phyloP scores from a whole-genome alignment of 257 asterid genomes.

The Mentha longifolia region DNA sequence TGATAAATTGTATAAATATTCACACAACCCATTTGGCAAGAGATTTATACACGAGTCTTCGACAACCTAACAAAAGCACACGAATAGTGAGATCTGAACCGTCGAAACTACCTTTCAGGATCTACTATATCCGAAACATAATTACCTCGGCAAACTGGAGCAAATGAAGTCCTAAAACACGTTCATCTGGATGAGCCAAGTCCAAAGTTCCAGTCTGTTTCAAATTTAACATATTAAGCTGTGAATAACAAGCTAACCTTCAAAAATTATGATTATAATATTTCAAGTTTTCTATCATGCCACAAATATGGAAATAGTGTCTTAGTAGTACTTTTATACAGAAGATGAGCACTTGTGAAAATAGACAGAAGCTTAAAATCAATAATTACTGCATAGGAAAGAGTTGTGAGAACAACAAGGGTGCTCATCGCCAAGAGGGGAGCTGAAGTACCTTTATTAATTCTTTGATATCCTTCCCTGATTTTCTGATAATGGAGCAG shows the following conservation, averaged over 20 bases:
- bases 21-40: conserved; percentile 73
- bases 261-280: not conserved
- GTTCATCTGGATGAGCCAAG: conserved; percentile 85
- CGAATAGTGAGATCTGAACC: conserved; percentile 28
- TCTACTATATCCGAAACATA: not conserved
- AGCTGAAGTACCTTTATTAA: conserved; percentile 60
- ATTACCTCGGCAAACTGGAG: conserved; percentile 90
- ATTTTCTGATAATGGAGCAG: conserved; percentile 92
- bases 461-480: conserved; percentile 80
- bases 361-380: not conserved
- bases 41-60: conserved; percentile 80
- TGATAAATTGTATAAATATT: conserved; percentile 81
- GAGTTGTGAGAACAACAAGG: not conserved
- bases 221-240: conserved; percentile 21
- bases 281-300: not conserved
- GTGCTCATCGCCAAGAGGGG: conserved; percentile 6
- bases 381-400: not conserved
- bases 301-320: too few species aligned
- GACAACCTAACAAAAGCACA: conserved; percentile 56
- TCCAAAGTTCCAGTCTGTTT: conserved; percentile 62
- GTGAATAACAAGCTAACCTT: not conserved
- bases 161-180: conserved; percentile 77
- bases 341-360: not conserved
- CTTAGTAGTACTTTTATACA: not conserved
- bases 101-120: not conserved